Conservation (phyloP, 148 eudicot genomes). For the Silene conica region DNA sequence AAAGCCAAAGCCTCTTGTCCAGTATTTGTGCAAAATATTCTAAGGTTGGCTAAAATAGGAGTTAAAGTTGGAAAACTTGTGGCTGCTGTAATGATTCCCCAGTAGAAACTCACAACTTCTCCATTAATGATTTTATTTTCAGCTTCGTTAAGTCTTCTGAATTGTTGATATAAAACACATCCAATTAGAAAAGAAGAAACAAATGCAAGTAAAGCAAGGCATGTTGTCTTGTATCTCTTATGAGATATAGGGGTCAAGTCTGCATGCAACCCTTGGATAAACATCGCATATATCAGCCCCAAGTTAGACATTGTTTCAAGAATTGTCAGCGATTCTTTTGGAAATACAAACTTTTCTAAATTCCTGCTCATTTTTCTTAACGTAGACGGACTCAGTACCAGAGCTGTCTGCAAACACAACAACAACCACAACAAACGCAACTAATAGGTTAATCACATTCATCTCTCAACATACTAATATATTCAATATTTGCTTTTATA, state of each 20-base stretch:
- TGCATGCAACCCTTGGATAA: conserved; percentile 43
- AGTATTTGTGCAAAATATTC: conserved; percentile 31
- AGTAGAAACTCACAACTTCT: conserved; percentile 21
- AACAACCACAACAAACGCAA: no score
- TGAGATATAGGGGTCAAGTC: conserved; percentile 25
- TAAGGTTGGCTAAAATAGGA: conserved; percentile 24
- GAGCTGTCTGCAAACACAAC: conserved; percentile 32
- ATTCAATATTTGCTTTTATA: no score
- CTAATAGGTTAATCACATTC: no score
- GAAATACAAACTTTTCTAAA: neutral
- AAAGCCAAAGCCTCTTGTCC: conserved; percentile 29
- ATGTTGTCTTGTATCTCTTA: conserved; percentile 14
- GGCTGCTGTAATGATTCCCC: conserved; percentile 27
- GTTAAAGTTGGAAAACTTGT: conserved; percentile 31
- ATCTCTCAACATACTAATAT: no score
- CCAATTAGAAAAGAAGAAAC: conserved; percentile 26
- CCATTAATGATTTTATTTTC: neutral
- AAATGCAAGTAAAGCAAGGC: conserved; percentile 14
- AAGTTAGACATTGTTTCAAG: conserved; percentile 41
- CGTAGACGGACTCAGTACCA: conserved; percentile 29
- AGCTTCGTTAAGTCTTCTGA: neutral
- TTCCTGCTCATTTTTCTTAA: neutral
- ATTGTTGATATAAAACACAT: conserved; percentile 2
- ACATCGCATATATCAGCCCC: conserved; percentile 39
- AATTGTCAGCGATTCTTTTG: conserved; percentile 13